Evolutionary conservation across 495 filamentous ascomycete genomes (phyloP).

Genomic region (Bombardia bombarda): DNA sequence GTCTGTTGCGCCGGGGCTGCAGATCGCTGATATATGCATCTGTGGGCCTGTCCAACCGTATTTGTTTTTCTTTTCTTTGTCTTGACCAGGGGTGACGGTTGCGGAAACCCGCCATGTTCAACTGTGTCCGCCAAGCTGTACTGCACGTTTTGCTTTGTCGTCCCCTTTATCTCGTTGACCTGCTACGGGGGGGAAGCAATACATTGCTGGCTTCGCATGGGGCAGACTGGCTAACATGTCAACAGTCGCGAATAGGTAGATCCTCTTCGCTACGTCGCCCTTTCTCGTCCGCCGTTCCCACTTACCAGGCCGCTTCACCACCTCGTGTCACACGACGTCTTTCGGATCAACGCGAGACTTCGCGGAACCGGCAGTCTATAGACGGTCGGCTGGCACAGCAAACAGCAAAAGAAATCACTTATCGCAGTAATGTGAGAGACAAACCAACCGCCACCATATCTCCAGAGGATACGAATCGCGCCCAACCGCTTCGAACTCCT

Average conservation of each 20-base stretch:
- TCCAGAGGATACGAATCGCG: constrained; percentile 14
- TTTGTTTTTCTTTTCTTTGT: no score
- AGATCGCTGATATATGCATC: neutral
- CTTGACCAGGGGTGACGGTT: no score
- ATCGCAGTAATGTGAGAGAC: constrained; percentile 17
- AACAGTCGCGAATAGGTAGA: constrained; percentile 34
- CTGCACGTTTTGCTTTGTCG: no score
- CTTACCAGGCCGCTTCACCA: constrained; percentile 30
- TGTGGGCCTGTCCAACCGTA: neutral
- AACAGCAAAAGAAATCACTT: constrained; percentile 18
- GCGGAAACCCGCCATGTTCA: neutral
- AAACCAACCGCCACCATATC: constrained; percentile 15
- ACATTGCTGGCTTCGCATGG: neutral
- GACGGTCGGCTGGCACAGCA: constrained; percentile 26
- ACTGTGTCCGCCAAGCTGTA: no score
- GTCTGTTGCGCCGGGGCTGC: neutral
- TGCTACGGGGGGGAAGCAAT: no score
- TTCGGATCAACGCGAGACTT: constrained; percentile 37
- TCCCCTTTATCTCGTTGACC: no score
- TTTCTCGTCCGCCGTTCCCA: constrained; percentile 32
- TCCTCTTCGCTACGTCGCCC: constrained; percentile 34
- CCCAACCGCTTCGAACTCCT: constrained; percentile 12
- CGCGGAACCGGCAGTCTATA: constrained; percentile 20
- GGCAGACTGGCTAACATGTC: constrained; percentile 1
- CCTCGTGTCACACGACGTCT: constrained; percentile 30